Conservation (phyloP, 2,329 filamentous ascomycete genomes). For the Cercospora berteroae region DNA sequence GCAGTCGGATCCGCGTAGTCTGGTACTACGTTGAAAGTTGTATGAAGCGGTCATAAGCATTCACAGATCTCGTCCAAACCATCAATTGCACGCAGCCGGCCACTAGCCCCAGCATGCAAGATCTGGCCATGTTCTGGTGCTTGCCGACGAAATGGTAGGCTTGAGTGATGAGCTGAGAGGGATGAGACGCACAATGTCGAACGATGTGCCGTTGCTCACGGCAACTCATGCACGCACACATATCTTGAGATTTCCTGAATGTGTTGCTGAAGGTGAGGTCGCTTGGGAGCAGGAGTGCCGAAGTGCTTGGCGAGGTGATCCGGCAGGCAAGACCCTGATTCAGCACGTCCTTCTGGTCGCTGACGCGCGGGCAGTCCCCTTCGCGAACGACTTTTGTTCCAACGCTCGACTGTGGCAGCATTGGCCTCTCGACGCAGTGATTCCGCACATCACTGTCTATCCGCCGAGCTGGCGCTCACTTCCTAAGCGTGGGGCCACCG, state of each 20-base stretch:
- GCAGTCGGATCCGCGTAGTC: neutral
- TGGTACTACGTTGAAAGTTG: neutral
- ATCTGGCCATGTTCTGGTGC: neutral
- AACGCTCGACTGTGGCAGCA: neutral
- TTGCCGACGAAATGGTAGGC: neutral
- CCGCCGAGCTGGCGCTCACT: conserved; percentile 16
- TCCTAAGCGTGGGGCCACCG: conserved; percentile 21
- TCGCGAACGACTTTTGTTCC: neutral
- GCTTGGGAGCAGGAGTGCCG: neutral
- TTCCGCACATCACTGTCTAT: neutral
- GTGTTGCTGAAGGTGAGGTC: neutral
- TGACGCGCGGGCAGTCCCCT: conserved; percentile 1
- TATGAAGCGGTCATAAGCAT: neutral
- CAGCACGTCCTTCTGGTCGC: neutral
- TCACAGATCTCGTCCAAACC: neutral
- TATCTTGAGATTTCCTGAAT: neutral
- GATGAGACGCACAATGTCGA: neutral
- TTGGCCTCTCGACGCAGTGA: neutral
- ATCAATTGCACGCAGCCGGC: neutral
- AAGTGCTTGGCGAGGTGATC: neutral
- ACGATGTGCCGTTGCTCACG: neutral
- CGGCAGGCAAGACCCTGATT: neutral
- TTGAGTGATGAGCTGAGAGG: neutral
- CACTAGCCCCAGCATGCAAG: neutral
- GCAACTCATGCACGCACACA: neutral